Conservation (phyloP, 164 flowering plant species). For the Annona cherimola region DNA sequence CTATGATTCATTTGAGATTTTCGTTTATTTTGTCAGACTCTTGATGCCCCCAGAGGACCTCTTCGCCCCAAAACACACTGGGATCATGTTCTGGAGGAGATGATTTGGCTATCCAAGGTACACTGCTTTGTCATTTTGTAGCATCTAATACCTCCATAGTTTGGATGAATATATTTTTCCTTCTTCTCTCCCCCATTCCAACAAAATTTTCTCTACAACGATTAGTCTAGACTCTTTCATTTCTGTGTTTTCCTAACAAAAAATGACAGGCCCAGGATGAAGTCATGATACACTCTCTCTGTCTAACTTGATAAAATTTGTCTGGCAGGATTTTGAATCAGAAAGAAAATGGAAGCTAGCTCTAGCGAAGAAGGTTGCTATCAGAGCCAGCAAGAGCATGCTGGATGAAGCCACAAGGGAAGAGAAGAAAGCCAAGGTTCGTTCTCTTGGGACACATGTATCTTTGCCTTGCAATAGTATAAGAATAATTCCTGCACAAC, state of each 20-base stretch:
- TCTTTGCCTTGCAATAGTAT: not conserved
- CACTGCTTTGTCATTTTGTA: constrained; percentile 1
- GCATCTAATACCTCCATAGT: not conserved
- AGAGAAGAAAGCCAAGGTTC: constrained; percentile 91
- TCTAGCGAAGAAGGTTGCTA: constrained; percentile 89
- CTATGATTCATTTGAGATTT: not conserved
- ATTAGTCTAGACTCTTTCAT: not conserved
- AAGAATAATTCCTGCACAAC: not conserved
- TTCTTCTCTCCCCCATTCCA: not conserved
- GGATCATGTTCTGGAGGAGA: constrained; percentile 99
- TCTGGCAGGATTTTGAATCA: constrained; percentile 85
- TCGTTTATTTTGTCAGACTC: constrained; percentile 43
- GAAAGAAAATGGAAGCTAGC: constrained; percentile 96
- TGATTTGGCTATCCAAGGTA: constrained; percentile 98
- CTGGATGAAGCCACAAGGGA: constrained; percentile 88
- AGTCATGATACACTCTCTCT: not conserved
- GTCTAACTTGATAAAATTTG: constrained; percentile 6
- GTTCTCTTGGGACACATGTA: not conserved
- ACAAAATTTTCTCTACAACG: not conserved
- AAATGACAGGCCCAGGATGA: not conserved
- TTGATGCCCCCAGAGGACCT: constrained; percentile 88
- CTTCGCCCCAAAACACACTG: constrained; percentile 90
- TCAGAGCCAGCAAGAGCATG: constrained; percentile 89
- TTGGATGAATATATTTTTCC: not conserved
- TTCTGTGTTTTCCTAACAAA: too few relatives aligned